phyloP scores from a whole-genome alignment of 192 early-diverging fungal species.

The Phycomyces nitens region DNA sequence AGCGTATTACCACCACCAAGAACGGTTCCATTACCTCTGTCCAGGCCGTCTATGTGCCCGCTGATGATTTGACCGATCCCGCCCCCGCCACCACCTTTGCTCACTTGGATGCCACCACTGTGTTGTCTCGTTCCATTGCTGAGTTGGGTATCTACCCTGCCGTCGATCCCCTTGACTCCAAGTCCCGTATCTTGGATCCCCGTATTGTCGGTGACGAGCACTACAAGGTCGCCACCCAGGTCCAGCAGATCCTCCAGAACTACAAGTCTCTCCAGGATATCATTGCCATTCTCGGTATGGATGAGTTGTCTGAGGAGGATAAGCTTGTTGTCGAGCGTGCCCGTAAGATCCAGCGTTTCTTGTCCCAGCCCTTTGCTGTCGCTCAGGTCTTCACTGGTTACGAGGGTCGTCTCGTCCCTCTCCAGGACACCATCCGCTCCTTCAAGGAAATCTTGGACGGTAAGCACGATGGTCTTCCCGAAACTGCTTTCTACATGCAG shows the following conservation, averaged over 20 bases:
- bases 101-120: slow-evolving; percentile 99
- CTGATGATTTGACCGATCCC: slow-evolving; percentile 99
- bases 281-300: slow-evolving; percentile 99
- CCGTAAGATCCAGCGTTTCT: slow-evolving; percentile 99
- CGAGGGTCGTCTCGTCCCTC: slow-evolving; percentile 87
- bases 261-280: slow-evolving; percentile 99
- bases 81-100: slow-evolving; percentile 99
- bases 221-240: slow-evolving; percentile 90
- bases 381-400: slow-evolving; percentile 97
- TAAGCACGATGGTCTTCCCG: slow-evolving; percentile 93
- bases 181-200: slow-evolving; percentile 97
- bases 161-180: slow-evolving; percentile 92
- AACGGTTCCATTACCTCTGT: slow-evolving; percentile 99
- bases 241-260: slow-evolving; percentile 95
- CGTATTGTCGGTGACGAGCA: slow-evolving; percentile 95
- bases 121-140: slow-evolving; percentile 96
- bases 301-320: slow-evolving; percentile 95
- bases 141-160: slow-evolving; percentile 99
- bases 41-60: slow-evolving; percentile 97
- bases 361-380: slow-evolving; percentile 97
- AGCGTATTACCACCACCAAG: slow-evolving; percentile 99
- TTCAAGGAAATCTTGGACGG: slow-evolving; percentile 97
- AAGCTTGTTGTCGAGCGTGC: slow-evolving; percentile 93
- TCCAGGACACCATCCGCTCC: slow-evolving; percentile 93
- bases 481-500: slow-evolving; percentile 97